Percentiles rank a stretch among this genome's conserved stretches.
phyloP scores from a whole-genome alignment of 1,284 basidiomycete genomes.

The Cutaneotrichosporon sp. region DNA sequence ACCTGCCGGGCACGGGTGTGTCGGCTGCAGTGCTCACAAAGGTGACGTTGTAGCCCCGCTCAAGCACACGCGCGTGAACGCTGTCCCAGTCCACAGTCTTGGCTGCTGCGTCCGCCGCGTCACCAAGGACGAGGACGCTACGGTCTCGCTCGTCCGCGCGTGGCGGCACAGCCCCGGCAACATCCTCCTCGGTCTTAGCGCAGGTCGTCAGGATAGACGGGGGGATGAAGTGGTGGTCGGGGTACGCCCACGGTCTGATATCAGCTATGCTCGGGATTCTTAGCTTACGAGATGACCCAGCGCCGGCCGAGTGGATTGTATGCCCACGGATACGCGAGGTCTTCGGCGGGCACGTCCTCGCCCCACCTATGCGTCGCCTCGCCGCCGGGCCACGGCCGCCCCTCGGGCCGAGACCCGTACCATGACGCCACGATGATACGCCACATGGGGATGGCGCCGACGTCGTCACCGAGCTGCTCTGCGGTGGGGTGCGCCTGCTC shows the following conservation, averaged over 20 bases:
- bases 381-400: too few species aligned
- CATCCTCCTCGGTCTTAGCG: too few species aligned
- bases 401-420: not conserved
- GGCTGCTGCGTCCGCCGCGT: not conserved
- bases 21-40: not conserved
- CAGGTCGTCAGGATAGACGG: too few species aligned
- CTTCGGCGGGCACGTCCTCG: too few species aligned
- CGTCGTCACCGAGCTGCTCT: not conserved
- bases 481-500: not conserved
- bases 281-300: conserved; percentile 3
- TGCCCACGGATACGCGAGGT: not conserved
- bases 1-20: too few species aligned
- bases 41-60: not conserved
- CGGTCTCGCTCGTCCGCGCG: not conserved
- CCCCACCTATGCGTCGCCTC: too few species aligned
- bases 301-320: conserved; percentile 5
- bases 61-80: not conserved
- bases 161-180: too few species aligned
- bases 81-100: not conserved
- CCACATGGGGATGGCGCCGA: conserved; percentile 2
- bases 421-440: conserved; percentile 1
- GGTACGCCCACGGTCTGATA: conserved; percentile 16
- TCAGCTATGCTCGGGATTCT: not conserved
- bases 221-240: conserved; percentile 13
- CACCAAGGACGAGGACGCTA: conserved; percentile 2